phyloP scores from a whole-genome alignment of 345 rosid genomes.

The Salix purpurea region DNA sequence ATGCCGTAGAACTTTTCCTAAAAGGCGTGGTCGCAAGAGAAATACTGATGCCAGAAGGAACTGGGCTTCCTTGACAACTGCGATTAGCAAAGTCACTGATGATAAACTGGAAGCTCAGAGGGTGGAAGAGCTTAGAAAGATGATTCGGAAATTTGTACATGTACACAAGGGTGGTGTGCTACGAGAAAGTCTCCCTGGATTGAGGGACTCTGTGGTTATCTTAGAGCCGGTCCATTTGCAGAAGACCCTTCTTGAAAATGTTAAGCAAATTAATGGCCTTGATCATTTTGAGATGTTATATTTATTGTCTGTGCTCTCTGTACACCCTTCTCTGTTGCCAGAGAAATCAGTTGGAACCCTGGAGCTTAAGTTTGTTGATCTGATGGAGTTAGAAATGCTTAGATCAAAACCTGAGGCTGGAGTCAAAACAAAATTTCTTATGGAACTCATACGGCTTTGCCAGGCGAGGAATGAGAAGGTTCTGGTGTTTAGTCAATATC shows the following conservation, averaged over 20 bases:
- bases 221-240: slow-evolving; percentile 47
- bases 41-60: slow-evolving; percentile 21
- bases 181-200: slow-evolving; percentile 60
- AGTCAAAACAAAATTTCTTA: slow-evolving; percentile 55
- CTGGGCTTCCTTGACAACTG: slow-evolving; percentile 32
- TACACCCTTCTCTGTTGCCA: slow-evolving; percentile 58
- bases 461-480: slow-evolving; percentile 52
- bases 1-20: neutral
- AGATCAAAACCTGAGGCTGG: slow-evolving; percentile 44
- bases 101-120: slow-evolving; percentile 9
- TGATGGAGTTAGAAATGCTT: slow-evolving; percentile 20
- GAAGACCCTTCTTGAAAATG: slow-evolving; percentile 33
- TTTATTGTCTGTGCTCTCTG: slow-evolving; percentile 42
- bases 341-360: slow-evolving; percentile 1
- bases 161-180: slow-evolving; percentile 59
- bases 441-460: slow-evolving; percentile 48
- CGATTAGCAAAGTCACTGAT: slow-evolving; percentile 26
- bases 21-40: neutral
- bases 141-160: slow-evolving; percentile 66
- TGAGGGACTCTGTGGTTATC: slow-evolving; percentile 52
- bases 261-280: slow-evolving; percentile 2
- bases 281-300: slow-evolving; percentile 23
- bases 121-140: slow-evolving; percentile 24
- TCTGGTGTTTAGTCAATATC: slow-evolving; percentile 62
- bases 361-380: neutral